phyloP scores from a whole-genome alignment of 129 eudicot genomes.

The Escallonia rubra region DNA sequence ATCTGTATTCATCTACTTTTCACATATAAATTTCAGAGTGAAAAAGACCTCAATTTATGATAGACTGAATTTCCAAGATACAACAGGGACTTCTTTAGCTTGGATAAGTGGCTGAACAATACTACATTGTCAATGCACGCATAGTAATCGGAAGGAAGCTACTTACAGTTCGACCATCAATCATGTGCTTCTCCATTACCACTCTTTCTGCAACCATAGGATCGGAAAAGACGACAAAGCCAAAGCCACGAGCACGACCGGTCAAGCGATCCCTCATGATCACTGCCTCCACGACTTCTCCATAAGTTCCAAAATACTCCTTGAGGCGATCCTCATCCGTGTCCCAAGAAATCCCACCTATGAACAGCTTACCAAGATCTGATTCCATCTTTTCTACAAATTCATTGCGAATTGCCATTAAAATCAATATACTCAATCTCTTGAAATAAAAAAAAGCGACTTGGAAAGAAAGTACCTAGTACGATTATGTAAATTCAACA shows the following conservation, averaged over 20 bases:
- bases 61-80: not conserved
- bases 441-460: not conserved
- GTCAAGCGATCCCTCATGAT: slow-evolving; percentile 86
- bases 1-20: not conserved
- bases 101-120: not conserved
- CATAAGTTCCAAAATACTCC: slow-evolving; percentile 63
- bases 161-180: slow-evolving; percentile 84
- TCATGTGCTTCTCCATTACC: slow-evolving; percentile 76
- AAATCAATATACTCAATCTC: not conserved
- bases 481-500: slow-evolving; percentile 17
- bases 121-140: slow-evolving; percentile 14
- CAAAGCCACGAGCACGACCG: slow-evolving; percentile 86
- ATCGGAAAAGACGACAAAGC: slow-evolving; percentile 76
- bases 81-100: not conserved
- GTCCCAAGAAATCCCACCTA: slow-evolving; percentile 95
- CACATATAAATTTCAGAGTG: not conserved
- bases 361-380: slow-evolving; percentile 70
- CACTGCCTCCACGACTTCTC: slow-evolving; percentile 71
- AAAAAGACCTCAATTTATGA: not conserved
- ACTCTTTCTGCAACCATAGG: slow-evolving; percentile 75
- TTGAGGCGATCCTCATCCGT: slow-evolving; percentile 76
- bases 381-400: slow-evolving; percentile 51
- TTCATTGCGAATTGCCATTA: slow-evolving; percentile 27
- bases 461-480: slow-evolving; percentile 5
- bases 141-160: slow-evolving; percentile 3